Percentiles rank a stretch among this genome's conserved stretches.
Conservation (phyloP, 768 basidiomycete species). For the Russula dissimulans region DNA sequence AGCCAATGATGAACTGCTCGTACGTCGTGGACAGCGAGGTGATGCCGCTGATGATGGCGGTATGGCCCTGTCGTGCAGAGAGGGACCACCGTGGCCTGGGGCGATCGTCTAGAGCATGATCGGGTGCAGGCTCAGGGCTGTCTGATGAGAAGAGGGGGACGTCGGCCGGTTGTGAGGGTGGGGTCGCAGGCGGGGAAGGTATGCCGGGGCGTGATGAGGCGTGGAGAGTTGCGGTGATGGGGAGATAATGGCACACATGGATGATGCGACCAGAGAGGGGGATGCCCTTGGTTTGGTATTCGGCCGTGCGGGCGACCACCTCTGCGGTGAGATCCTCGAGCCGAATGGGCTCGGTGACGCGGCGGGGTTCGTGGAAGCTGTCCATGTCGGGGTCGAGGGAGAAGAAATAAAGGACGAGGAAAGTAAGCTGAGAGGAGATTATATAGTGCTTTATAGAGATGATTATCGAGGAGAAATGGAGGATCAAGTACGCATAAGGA, state of each 20-base stretch:
- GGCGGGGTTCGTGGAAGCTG: conserved; percentile 55
- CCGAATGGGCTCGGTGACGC: conserved; percentile 38
- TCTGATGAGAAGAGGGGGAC: conserved; percentile 28
- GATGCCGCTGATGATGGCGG: conserved; percentile 93
- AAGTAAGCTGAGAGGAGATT: not conserved
- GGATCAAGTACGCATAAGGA: not conserved
- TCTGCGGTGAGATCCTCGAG: conserved; percentile 67
- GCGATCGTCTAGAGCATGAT: conserved; percentile 17
- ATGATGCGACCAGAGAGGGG: conserved; percentile 81
- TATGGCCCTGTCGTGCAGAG: conserved; percentile 74
- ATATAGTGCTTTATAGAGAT: conserved; percentile 12
- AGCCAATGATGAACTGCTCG: conserved; percentile 87
- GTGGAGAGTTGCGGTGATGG: conserved; percentile 57
- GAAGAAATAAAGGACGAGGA: not conserved
- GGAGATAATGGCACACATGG: conserved; percentile 87
- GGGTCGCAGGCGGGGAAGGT: conserved; percentile 69
- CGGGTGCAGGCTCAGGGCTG: conserved; percentile 12
- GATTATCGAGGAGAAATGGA: conserved; percentile 12
- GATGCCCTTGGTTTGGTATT: conserved; percentile 60
- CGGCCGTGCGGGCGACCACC: conserved; percentile 61
- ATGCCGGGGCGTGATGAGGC: conserved; percentile 35
- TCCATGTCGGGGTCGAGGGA: conserved; percentile 37
- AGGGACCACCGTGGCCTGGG: conserved; percentile 55
- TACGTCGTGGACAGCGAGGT: conserved; percentile 73
- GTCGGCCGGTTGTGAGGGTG: conserved; percentile 48